Evolutionary conservation across 176 grass and related monocot genomes (phyloP).

Genomic region (Carex cristatella): DNA sequence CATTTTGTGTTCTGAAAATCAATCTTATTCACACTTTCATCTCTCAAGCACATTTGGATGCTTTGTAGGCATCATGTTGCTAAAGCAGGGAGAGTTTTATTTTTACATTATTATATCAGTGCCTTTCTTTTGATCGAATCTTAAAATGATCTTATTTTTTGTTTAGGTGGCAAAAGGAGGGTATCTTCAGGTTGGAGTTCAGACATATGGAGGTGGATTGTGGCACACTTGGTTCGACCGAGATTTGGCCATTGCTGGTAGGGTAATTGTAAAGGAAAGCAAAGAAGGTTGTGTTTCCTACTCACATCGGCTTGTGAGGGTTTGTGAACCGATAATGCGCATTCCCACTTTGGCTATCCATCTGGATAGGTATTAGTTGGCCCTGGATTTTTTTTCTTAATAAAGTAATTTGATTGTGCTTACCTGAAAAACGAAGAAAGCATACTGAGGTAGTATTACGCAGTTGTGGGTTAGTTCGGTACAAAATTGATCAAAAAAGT

Average conservation of each 20-base stretch:
- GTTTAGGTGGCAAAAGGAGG: constrained; percentile 77
- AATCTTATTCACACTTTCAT: not conserved
- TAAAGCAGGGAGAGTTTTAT: not conserved
- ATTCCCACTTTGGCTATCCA: constrained; percentile 94
- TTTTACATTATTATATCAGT: not conserved
- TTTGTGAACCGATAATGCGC: constrained; percentile 70
- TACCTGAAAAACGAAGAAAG: not conserved
- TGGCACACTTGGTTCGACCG: constrained; percentile 99
- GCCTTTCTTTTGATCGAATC: not conserved
- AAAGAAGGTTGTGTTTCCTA: constrained; percentile 44
- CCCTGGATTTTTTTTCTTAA: not conserved
- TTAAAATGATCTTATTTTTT: not conserved
- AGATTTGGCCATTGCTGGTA: constrained; percentile 81
- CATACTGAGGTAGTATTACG: not conserved
- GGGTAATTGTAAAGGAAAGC: constrained; percentile 60
- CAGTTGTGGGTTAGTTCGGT: not conserved
- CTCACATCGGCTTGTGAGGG: constrained; percentile 66
- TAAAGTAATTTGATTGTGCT: constrained; percentile 1
- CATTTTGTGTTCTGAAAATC: not conserved
- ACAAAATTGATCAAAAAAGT: not conserved
- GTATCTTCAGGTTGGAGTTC: constrained; percentile 83
- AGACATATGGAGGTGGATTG: constrained; percentile 88
- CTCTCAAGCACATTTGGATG: not conserved
- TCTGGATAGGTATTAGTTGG: constrained; percentile 52
- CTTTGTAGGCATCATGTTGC: not conserved